A percentile compares a stretch with the other conserved stretches of the same genome.
Evolutionary conservation across 306 rosid genomes (phyloP).

Genomic region (Pyrus betulifolia): DNA sequence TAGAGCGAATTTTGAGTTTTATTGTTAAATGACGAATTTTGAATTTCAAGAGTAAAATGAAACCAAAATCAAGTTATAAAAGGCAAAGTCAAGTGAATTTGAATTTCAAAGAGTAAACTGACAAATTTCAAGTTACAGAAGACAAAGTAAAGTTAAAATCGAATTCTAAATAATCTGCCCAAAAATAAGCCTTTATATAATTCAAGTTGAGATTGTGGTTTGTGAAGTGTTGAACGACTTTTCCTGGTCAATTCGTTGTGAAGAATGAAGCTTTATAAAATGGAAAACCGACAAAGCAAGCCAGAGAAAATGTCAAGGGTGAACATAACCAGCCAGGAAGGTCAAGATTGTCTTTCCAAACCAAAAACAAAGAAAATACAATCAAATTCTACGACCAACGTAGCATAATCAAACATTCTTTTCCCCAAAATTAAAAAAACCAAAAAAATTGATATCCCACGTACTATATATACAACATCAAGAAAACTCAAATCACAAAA

Average conservation of each 20-base stretch:
- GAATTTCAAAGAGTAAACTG: no score
- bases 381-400: conserved; percentile 11
- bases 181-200: no score
- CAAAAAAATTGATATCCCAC: no score
- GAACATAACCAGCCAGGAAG: background rate
- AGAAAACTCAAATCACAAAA: background rate
- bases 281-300: background rate
- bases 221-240: background rate
- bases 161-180: no score
- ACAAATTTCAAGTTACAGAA: no score
- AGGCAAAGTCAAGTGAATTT: no score
- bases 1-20: no score
- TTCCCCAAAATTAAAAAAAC: background rate
- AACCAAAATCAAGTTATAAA: no score
- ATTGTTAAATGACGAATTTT: no score
- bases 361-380: background rate
- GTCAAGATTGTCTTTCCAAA: background rate
- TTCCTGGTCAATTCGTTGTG: background rate
- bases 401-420: background rate
- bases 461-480: background rate
- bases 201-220: no score
- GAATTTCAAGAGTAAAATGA: no score
- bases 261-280: background rate
- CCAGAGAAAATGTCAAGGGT: background rate
- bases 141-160: no score